phyloP scores from a whole-genome alignment of 164 flowering plant genomes.

The Kalanchoe fedtschenkoi region DNA sequence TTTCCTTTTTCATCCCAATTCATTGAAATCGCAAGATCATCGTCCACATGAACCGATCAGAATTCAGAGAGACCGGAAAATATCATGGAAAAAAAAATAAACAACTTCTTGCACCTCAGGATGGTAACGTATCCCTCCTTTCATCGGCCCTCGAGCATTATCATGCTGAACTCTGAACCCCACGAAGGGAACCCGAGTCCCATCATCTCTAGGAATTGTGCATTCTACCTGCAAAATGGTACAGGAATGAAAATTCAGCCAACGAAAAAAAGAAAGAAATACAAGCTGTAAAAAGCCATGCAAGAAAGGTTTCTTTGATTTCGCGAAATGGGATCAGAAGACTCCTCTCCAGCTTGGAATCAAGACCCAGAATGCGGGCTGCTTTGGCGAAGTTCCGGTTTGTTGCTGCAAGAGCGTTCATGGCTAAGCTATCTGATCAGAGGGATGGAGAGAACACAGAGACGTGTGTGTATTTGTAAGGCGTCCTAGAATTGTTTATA shows the following conservation, averaged over 20 bases:
- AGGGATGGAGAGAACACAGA: no score
- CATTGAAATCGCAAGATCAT: neutral
- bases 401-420: constrained; percentile 76
- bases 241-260: no score
- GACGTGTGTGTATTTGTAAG: no score
- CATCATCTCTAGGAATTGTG: constrained; percentile 94
- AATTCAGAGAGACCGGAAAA: neutral
- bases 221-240: constrained; percentile 99
- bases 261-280: no score
- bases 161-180: constrained; percentile 97
- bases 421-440: no score
- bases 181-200: constrained; percentile 76
- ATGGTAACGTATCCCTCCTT: constrained; percentile 96
- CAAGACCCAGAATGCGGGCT: constrained; percentile 58
- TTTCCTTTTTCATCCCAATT: constrained; percentile 32
- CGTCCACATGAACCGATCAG: neutral
- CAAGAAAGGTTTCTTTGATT: constrained; percentile 43
- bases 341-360: constrained; percentile 62
- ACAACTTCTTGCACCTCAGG: no score
- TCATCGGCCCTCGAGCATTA: constrained; percentile 98
- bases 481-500: no score
- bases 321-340: constrained; percentile 71
- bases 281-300: neutral
- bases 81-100: no score
- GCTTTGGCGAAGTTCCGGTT: constrained; percentile 60